phyloP scores from a whole-genome alignment of 257 asterid species.

The Echium plantagineum region DNA sequence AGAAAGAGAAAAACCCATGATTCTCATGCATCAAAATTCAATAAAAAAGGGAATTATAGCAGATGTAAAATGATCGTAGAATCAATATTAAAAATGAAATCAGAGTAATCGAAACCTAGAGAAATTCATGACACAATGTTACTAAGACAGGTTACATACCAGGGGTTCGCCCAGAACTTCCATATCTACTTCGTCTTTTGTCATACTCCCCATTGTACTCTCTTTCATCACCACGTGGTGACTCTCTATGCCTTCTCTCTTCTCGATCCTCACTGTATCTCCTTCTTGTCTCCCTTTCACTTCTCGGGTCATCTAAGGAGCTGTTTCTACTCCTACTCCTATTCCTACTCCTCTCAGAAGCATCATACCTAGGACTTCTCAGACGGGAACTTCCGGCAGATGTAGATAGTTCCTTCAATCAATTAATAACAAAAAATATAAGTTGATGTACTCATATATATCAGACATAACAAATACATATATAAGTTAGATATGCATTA shows the following conservation, averaged over 20 bases:
- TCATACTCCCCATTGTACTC: constrained; percentile 39
- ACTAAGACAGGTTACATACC: constrained; percentile 29
- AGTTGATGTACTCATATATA: background rate
- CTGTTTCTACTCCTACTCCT: constrained; percentile 40
- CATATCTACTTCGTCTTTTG: constrained; percentile 58
- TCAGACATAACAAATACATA: background rate
- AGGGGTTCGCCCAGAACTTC: constrained; percentile 49
- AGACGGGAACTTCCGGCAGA: constrained; percentile 41
- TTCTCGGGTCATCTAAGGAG: constrained; percentile 33
- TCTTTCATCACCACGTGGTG: constrained; percentile 35
- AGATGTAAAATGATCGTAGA: background rate
- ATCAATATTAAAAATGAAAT: background rate
- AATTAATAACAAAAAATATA: background rate
- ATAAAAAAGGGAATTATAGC: background rate
- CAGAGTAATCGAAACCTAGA: background rate
- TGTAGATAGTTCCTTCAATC: constrained; percentile 33
- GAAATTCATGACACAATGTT: background rate
- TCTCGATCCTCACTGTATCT: constrained; percentile 35
- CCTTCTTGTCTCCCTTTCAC: constrained; percentile 31
- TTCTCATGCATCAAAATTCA: background rate
- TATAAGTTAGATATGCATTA: background rate
- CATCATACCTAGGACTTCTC: constrained; percentile 39
- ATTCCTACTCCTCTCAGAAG: constrained; percentile 24
- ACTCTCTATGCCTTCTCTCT: constrained; percentile 50
- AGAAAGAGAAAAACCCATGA: background rate